Percentiles rank a stretch among this genome's conserved stretches.
Conservation (phyloP, 2,329 filamentous ascomycete genomes). For the Alternaria ventricosa region DNA sequence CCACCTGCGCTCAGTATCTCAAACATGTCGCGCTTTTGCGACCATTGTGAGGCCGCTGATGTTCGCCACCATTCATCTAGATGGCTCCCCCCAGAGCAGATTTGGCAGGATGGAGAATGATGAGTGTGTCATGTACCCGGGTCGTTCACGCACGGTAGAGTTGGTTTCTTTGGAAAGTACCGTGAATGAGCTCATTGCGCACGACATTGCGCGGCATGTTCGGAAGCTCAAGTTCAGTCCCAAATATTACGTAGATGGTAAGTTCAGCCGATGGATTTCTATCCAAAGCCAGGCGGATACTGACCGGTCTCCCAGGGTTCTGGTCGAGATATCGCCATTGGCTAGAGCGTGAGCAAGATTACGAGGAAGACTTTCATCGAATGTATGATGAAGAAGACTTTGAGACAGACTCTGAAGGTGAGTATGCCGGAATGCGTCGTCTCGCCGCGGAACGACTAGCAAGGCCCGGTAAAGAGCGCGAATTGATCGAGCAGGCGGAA, state of each 20-base stretch:
- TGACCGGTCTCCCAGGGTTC: neutral
- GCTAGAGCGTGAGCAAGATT: neutral
- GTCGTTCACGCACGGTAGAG: neutral
- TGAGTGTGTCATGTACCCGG: neutral
- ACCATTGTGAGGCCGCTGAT: neutral
- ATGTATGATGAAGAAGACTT: neutral
- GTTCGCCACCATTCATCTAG: neutral
- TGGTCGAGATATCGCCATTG: neutral
- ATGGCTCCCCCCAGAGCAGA: neutral
- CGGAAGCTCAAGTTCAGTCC: neutral
- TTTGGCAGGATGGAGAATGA: neutral
- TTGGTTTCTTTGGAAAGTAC: neutral
- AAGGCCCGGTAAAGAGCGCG: neutral
- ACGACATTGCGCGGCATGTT: neutral
- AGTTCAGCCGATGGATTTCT: neutral
- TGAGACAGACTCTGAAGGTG: neutral
- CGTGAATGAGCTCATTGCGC: neutral
- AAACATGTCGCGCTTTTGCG: neutral
- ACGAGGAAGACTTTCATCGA: neutral
- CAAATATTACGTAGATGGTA: neutral
- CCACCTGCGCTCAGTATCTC: neutral
- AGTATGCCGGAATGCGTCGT: neutral
- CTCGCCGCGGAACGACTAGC: neutral
- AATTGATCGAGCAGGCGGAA: neutral
- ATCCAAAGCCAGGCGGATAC: neutral